Conservation (phyloP, 805 yeast genomes). For the Saccharomyces mikatae region DNA sequence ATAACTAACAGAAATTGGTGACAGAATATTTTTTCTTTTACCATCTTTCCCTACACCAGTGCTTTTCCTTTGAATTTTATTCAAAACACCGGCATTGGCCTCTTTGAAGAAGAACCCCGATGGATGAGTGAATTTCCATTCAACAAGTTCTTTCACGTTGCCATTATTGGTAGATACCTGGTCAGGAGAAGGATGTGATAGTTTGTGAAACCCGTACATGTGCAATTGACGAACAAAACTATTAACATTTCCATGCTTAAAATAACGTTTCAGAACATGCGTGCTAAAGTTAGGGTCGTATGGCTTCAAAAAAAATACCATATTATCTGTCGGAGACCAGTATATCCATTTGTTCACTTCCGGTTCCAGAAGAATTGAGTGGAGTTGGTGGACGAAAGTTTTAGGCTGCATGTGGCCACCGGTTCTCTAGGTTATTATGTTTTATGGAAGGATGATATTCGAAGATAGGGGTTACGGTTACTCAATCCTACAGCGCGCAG, state of each 20-base stretch:
- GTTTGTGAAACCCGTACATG: slow-evolving; percentile 94
- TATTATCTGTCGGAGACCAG: slow-evolving; percentile 20
- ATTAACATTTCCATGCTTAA: slow-evolving; percentile 90
- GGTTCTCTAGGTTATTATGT: neutral
- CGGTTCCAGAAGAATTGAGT: slow-evolving; percentile 20
- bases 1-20: slow-evolving; percentile 25
- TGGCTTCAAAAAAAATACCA: slow-evolving; percentile 22
- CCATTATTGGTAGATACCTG: neutral
- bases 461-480: neutral
- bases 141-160: slow-evolving; percentile 9
- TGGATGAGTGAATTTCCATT: slow-evolving; percentile 29
- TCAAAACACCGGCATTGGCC: slow-evolving; percentile 16
- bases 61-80: slow-evolving; percentile 26
- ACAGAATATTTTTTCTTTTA: slow-evolving; percentile 24
- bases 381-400: slow-evolving; percentile 24
- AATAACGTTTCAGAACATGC: slow-evolving; percentile 50
- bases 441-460: neutral
- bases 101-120: slow-evolving; percentile 20
- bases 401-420: neutral
- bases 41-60: slow-evolving; percentile 28
- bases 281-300: slow-evolving; percentile 21
- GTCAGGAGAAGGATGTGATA: slow-evolving; percentile 17
- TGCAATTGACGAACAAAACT: slow-evolving; percentile 89
- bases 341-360: slow-evolving; percentile 19
- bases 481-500: neutral